A percentile compares a stretch with the other conserved stretches of the same genome.
phyloP scores from a whole-genome alignment of 1,284 basidiomycete species.

The Amylostereum chailletii region DNA sequence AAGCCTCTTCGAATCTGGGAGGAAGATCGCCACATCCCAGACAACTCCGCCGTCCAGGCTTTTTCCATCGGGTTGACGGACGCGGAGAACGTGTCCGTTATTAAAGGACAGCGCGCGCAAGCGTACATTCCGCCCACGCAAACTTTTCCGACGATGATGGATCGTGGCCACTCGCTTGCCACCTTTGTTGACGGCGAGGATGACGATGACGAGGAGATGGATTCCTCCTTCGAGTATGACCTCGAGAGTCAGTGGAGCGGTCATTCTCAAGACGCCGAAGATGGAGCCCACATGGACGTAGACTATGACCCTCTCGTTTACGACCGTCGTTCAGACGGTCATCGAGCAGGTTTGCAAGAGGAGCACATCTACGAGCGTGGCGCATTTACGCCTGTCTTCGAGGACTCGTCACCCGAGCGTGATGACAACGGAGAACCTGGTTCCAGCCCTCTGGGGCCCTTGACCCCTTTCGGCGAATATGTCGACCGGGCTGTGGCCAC shows the following conservation, averaged over 20 bases:
- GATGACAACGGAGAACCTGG: constrained; percentile 37
- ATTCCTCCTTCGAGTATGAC: constrained; percentile 26
- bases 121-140: constrained; percentile 72
- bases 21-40: constrained; percentile 28
- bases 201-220: constrained; percentile 37
- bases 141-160: constrained; percentile 18
- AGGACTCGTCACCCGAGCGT: constrained; percentile 56
- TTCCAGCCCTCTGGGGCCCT: constrained; percentile 62
- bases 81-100: constrained; percentile 56
- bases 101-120: constrained; percentile 77
- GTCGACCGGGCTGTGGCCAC: constrained; percentile 61
- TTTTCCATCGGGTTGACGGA: constrained; percentile 65
- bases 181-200: constrained; percentile 17
- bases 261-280: constrained; percentile 20
- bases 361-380: constrained; percentile 30
- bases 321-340: constrained; percentile 7
- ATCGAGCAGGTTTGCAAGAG: not conserved
- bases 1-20: constrained; percentile 60
- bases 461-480: constrained; percentile 68
- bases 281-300: constrained; percentile 13
- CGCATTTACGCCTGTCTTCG: constrained; percentile 53
- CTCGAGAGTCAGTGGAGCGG: constrained; percentile 25
- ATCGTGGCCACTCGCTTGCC: constrained; percentile 8
- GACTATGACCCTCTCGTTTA: constrained; percentile 16
- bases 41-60: constrained; percentile 31